Conservation (phyloP, 2,329 filamentous ascomycete genomes). For the Colletotrichum euphorbiae region DNA sequence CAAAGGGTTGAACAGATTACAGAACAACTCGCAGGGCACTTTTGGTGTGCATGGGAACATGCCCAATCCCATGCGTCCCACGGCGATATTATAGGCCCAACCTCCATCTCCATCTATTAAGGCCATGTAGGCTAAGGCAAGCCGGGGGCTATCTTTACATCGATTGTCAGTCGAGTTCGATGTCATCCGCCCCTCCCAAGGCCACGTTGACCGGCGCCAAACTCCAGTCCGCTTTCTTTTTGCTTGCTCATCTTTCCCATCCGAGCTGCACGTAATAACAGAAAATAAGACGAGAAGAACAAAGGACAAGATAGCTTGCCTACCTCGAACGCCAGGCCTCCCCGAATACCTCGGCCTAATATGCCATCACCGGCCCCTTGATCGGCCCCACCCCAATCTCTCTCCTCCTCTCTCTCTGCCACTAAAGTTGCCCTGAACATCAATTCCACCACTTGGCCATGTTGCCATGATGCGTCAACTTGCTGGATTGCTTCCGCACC, state of each 20-base stretch:
- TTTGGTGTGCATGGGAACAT: constrained; percentile 4
- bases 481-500: no score
- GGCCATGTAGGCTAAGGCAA: constrained; percentile 9
- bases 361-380: constrained; percentile 7
- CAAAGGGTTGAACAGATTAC: background rate
- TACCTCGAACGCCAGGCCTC: background rate
- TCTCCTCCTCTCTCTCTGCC: background rate
- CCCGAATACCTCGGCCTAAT: constrained; percentile 25
- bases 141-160: background rate
- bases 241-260: constrained; percentile 22
- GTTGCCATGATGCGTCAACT: no score
- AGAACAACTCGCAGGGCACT: constrained; percentile 6
- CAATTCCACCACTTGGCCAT: no score
- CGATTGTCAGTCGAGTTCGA: constrained; percentile 32
- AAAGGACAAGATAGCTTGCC: no score
- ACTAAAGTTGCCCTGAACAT: background rate
- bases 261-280: constrained; percentile 31
- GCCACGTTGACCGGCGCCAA: constrained; percentile 1
- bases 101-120: constrained; percentile 18
- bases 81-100: background rate
- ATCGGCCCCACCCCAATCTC: background rate
- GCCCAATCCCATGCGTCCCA: constrained; percentile 9
- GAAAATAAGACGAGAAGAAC: background rate
- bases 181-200: constrained; percentile 25
- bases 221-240: constrained; percentile 29